Evolutionary conservation across 352 stramenopile genomes (phyloP).

Genomic region (Pythium brassicae): DNA sequence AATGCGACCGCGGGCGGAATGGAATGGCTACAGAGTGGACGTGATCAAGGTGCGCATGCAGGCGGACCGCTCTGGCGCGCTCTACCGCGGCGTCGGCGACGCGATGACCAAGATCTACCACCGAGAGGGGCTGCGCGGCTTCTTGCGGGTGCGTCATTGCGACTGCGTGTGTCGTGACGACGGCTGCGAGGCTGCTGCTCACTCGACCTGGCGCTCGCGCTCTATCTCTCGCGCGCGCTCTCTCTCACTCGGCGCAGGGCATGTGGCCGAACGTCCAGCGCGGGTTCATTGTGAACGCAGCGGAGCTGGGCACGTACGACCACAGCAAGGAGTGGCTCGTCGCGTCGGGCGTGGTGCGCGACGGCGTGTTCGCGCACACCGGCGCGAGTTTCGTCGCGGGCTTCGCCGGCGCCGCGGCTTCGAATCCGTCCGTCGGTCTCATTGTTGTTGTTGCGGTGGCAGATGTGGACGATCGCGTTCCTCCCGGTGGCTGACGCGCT

Average conservation of each 20-base stretch:
- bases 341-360: constrained; percentile 49
- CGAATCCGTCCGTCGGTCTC: constrained; percentile 47
- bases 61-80: constrained; percentile 54
- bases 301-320: constrained; percentile 84
- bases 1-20: no score
- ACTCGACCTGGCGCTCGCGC: background rate
- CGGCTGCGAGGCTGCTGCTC: background rate
- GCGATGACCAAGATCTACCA: constrained; percentile 72
- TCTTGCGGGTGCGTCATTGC: constrained; percentile 40
- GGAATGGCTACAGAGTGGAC: constrained; percentile 54
- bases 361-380: constrained; percentile 68
- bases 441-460: background rate
- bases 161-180: background rate
- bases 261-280: constrained; percentile 84
- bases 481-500: background rate
- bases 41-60: constrained; percentile 90
- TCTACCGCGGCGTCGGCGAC: constrained; percentile 68
- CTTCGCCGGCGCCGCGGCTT: constrained; percentile 66
- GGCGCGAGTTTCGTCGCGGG: constrained; percentile 72
- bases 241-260: constrained; percentile 20
- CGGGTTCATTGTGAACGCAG: constrained; percentile 83
- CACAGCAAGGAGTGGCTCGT: constrained; percentile 79
- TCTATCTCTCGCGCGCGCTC: no score
- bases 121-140: constrained; percentile 64
- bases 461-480: background rate